These are phyloP conservation scores for Malassezia slooffiae DNA, from an alignment of 1,284 basidiomycete species.

Conservation along the genomic window DNA sequence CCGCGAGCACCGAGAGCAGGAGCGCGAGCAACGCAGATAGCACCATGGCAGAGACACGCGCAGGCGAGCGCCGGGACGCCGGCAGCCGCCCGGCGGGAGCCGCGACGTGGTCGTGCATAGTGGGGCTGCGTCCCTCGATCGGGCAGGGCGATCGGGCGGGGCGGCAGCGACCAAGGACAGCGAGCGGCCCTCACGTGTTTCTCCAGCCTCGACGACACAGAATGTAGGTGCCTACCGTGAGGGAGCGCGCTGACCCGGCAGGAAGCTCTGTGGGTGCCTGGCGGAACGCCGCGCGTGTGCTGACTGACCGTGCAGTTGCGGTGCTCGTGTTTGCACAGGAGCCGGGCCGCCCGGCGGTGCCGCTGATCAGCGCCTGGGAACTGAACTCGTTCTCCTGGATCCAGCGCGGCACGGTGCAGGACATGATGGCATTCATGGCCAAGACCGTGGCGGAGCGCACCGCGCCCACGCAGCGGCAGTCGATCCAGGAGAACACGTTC, in stretches of 20 bases:
- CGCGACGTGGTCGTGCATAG: too few species aligned
- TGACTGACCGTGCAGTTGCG: slow-evolving; percentile 17
- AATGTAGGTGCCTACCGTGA: too few species aligned
- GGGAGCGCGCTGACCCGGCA: slow-evolving; percentile 5
- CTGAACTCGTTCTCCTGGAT: slow-evolving; percentile 89
- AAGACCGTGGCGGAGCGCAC: slow-evolving; percentile 83
- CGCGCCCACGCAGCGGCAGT: slow-evolving; percentile 58
- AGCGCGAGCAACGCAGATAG: too few species aligned
- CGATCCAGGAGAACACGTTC: slow-evolving; percentile 87
- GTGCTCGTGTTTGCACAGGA: slow-evolving; percentile 40
- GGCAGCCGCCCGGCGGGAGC: too few species aligned
- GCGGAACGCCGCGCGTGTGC: background rate
- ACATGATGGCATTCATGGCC: slow-evolving; percentile 46
- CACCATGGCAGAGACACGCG: too few species aligned
- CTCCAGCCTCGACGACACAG: too few species aligned
- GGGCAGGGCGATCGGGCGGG: too few species aligned
- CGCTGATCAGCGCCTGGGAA: slow-evolving; percentile 65
- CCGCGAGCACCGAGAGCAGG: too few species aligned
- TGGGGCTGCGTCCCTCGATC: too few species aligned
- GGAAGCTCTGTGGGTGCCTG: slow-evolving; percentile 15
- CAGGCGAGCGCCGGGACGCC: too few species aligned
- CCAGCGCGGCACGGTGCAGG: slow-evolving; percentile 55
- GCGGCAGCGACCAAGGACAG: too few species aligned
- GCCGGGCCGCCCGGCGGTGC: slow-evolving; percentile 50
- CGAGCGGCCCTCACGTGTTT: too few species aligned